Evolutionary conservation across 2,329 filamentous ascomycete genomes (phyloP).

Genomic region (Aureobasidium musti): DNA sequence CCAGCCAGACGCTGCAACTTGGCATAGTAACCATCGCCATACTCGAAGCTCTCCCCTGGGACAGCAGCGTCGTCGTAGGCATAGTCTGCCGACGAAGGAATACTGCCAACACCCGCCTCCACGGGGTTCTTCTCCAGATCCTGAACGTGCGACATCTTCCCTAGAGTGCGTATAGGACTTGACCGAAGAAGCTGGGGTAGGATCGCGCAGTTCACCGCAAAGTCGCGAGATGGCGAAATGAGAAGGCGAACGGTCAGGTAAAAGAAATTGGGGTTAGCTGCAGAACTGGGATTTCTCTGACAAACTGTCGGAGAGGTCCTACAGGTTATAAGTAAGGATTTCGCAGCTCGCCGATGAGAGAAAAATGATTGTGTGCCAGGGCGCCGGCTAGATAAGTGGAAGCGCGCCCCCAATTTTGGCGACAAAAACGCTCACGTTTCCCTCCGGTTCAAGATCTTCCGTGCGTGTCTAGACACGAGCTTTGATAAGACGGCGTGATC

Average conservation of each 20-base stretch:
- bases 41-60: constrained; percentile 60
- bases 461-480: constrained; percentile 29
- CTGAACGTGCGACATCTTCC: constrained; percentile 27
- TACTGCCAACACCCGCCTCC: constrained; percentile 38
- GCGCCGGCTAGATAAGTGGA: constrained; percentile 26
- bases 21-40: constrained; percentile 59
- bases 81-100: constrained; percentile 33
- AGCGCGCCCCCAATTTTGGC: constrained; percentile 20
- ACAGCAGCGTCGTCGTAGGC: constrained; percentile 52
- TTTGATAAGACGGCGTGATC: constrained; percentile 28
- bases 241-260: constrained; percentile 21
- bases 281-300: constrained; percentile 23
- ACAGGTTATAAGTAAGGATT: constrained; percentile 19
- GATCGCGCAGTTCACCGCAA: constrained; percentile 19
- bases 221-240: constrained; percentile 12
- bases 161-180: constrained; percentile 12
- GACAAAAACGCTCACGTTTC: constrained; percentile 29
- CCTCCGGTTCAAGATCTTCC: constrained; percentile 17
- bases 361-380: constrained; percentile 24
- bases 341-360: constrained; percentile 26
- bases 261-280: constrained; percentile 13
- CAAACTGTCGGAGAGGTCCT: constrained; percentile 28
- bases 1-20: constrained; percentile 64
- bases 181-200: constrained; percentile 21
- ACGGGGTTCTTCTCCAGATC: constrained; percentile 37